Evolutionary conservation across 768 basidiomycete species (phyloP).

Genomic region (Leccinellum rugosiceps): DNA sequence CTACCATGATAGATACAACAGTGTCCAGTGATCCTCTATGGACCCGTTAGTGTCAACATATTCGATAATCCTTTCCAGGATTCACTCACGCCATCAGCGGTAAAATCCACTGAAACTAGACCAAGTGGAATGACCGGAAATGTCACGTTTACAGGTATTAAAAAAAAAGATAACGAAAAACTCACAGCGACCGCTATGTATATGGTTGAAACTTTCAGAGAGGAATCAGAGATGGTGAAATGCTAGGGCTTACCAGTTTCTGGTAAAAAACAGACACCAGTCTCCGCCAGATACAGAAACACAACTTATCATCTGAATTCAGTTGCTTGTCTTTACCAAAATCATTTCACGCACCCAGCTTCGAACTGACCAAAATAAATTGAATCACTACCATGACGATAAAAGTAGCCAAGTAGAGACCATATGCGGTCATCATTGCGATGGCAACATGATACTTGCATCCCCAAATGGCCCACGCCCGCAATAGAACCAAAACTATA

Average conservation of each 20-base stretch:
- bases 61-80: not conserved
- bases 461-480: constrained; percentile 19
- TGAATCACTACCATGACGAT: not conserved
- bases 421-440: not conserved
- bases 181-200: not conserved
- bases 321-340: not conserved
- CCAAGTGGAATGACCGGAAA: not conserved
- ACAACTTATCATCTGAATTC: not conserved
- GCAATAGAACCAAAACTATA: constrained; percentile 14
- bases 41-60: not conserved
- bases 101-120: not conserved
- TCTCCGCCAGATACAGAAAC: not conserved
- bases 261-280: not conserved
- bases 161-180: not conserved
- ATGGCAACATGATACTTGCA: not conserved
- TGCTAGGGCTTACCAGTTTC: not conserved
- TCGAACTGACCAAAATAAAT: not conserved
- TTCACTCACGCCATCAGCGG: not conserved
- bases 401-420: not conserved
- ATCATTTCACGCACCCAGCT: not conserved
- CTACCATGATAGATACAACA: not conserved
- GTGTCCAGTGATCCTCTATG: constrained; percentile 1
- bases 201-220: not conserved
- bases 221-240: not conserved
- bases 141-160: not conserved